A percentile compares a stretch with the other conserved stretches of the same genome.
Conservation (phyloP, 768 basidiomycete species). For the Lanmaoa pseudosensibilis region DNA sequence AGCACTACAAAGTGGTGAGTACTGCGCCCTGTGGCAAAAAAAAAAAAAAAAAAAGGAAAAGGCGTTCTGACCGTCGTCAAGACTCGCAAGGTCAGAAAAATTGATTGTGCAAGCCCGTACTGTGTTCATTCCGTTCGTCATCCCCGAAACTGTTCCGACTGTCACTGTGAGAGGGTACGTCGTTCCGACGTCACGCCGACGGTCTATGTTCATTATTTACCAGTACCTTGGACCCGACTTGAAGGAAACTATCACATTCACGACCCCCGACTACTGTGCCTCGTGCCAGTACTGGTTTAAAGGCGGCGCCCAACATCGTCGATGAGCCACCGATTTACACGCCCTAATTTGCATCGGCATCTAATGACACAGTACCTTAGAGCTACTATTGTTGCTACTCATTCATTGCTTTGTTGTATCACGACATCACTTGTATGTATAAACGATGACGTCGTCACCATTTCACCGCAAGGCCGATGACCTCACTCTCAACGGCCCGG, state of each 20-base stretch:
- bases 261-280: conserved; percentile 53
- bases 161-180: conserved; percentile 46
- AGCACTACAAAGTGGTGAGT: conserved; percentile 73
- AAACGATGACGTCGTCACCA: conserved; percentile 46
- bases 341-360: conserved; percentile 12
- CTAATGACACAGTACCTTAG: conserved; percentile 31
- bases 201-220: conserved; percentile 1
- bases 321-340: conserved; percentile 21
- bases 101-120: conserved; percentile 35
- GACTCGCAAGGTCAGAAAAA: conserved; percentile 37
- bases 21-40: conserved; percentile 30
- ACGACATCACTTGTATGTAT: conserved; percentile 17
- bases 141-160: conserved; percentile 41
- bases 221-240: conserved; percentile 70
- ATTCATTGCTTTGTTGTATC: conserved; percentile 24
- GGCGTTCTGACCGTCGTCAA: conserved; percentile 16
- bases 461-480: conserved; percentile 72
- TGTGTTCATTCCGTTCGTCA: conserved; percentile 44
- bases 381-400: conserved; percentile 26
- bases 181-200: not conserved
- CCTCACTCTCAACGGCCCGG: conserved; percentile 82
- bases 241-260: conserved; percentile 55
- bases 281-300: conserved; percentile 62
- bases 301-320: conserved; percentile 41
- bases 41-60: too few species aligned